Percentiles rank a stretch among this genome's conserved stretches.
Conservation (phyloP, 768 basidiomycete species). For the Boletus speciosus region DNA sequence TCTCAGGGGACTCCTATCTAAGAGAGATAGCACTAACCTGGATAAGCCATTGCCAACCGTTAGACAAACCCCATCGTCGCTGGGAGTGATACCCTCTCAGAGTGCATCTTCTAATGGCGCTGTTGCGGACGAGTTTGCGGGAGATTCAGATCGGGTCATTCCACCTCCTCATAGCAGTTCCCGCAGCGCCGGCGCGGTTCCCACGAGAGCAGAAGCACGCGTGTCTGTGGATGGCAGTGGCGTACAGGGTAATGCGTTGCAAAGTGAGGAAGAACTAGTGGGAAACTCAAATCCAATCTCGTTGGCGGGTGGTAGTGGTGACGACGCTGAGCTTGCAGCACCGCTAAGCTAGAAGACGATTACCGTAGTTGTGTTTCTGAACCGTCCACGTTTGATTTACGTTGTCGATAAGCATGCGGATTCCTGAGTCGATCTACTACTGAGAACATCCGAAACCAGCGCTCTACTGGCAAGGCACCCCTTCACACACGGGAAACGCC, state of each 20-base stretch:
- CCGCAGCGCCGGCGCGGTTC: constrained; percentile 5
- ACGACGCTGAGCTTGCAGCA: background rate
- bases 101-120: constrained; percentile 9
- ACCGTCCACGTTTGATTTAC: constrained; percentile 5
- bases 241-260: background rate
- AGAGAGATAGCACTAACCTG: constrained; percentile 23
- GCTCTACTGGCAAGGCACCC: constrained; percentile 5
- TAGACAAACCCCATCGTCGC: constrained; percentile 16
- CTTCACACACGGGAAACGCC: constrained; percentile 12
- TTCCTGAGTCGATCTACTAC: constrained; percentile 22
- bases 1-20: constrained; percentile 36
- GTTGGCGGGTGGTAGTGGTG: constrained; percentile 9
- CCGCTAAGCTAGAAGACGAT: constrained; percentile 13
- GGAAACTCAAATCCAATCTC: constrained; percentile 12
- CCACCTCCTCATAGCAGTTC: constrained; percentile 24
- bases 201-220: constrained; percentile 4
- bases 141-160: constrained; percentile 17
- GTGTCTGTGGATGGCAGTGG: constrained; percentile 5
- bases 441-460: background rate
- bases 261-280: constrained; percentile 1
- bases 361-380: constrained; percentile 9
- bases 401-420: background rate
- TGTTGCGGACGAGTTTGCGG: constrained; percentile 11
- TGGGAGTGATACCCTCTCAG: constrained; percentile 7
- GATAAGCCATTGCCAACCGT: constrained; percentile 31